Conservation (phyloP, 2,329 filamentous ascomycete genomes). For the Pseudopithomyces maydicus region DNA sequence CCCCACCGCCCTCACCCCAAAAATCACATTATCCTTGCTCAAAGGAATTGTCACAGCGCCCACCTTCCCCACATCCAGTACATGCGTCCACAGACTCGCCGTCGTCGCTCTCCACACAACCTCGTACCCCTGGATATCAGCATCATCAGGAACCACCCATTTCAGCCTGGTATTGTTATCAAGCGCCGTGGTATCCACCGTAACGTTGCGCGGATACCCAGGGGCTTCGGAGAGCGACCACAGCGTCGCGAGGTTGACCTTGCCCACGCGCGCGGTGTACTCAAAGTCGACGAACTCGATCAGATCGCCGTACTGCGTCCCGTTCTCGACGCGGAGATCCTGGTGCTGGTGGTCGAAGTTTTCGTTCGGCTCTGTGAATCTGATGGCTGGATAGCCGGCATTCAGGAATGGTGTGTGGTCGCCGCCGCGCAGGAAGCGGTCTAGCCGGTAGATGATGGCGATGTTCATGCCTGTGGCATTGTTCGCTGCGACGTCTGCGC, state of each 20-base stretch:
- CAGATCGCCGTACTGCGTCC: constrained; percentile 61
- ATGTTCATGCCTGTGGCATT: constrained; percentile 60
- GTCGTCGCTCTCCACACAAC: constrained; percentile 60
- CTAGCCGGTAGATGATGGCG: constrained; percentile 60
- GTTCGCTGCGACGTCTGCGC: constrained; percentile 60
- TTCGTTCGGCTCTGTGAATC: constrained; percentile 64
- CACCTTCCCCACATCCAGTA: constrained; percentile 56
- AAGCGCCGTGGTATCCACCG: constrained; percentile 52
- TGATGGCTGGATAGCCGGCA: constrained; percentile 59
- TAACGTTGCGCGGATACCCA: constrained; percentile 56
- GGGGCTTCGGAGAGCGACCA: constrained; percentile 61
- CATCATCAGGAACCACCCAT: constrained; percentile 52
- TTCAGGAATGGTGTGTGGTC: constrained; percentile 62
- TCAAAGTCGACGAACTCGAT: constrained; percentile 63
- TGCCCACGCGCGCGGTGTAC: constrained; percentile 59
- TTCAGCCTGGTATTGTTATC: constrained; percentile 57
- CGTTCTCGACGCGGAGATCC: constrained; percentile 55
- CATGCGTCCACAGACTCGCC: constrained; percentile 57
- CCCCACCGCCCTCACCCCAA: constrained; percentile 60
- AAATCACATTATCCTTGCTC: constrained; percentile 64
- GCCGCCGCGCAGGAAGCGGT: constrained; percentile 62
- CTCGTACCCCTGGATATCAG: constrained; percentile 56
- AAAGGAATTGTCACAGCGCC: constrained; percentile 53
- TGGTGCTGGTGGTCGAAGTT: constrained; percentile 65
- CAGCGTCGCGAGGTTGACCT: constrained; percentile 60